A percentile compares a stretch with the other conserved stretches of the same genome.
Conservation (phyloP, 2,329 filamentous ascomycete genomes). For the Lachnellula willkommii region DNA sequence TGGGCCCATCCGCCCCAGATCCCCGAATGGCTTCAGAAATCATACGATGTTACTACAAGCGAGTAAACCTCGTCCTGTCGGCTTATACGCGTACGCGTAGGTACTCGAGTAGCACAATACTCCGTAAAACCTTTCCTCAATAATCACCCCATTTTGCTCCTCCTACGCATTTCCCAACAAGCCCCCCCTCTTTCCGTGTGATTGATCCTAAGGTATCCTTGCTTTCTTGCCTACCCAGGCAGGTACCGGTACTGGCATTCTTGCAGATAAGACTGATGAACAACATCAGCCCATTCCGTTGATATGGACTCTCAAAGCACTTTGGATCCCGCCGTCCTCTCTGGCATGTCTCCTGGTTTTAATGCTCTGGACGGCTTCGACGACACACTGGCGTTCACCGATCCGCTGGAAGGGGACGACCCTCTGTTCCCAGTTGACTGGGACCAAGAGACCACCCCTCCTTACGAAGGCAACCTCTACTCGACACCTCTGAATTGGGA, state of each 20-base stretch:
- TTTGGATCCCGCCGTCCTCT: slow-evolving; percentile 24
- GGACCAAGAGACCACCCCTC: slow-evolving; percentile 25
- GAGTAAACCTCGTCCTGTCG: not conserved
- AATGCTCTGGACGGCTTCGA: slow-evolving; percentile 21
- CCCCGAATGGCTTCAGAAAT: not conserved
- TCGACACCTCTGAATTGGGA: slow-evolving; percentile 31
- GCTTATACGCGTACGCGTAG: no score
- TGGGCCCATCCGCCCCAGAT: not conserved
- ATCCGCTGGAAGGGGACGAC: slow-evolving; percentile 15
- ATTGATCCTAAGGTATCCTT: slow-evolving; percentile 1
- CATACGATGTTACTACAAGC: not conserved
- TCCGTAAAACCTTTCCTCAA: not conserved
- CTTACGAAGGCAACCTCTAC: slow-evolving; percentile 30
- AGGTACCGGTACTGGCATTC: not conserved
- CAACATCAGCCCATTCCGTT: slow-evolving; percentile 6
- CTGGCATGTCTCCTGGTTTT: slow-evolving; percentile 23
- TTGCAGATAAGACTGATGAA: slow-evolving; percentile 1
- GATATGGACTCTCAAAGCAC: slow-evolving; percentile 20
- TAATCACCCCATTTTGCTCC: not conserved
- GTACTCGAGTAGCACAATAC: not conserved
- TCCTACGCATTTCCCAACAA: not conserved
- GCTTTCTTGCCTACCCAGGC: not conserved
- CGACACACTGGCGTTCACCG: slow-evolving; percentile 21
- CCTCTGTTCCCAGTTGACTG: slow-evolving; percentile 18
- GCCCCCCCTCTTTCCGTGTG: not conserved